Evolutionary conservation across 441 rosid species (phyloP).

Genomic region (Pelargonium myrrhifolium): DNA sequence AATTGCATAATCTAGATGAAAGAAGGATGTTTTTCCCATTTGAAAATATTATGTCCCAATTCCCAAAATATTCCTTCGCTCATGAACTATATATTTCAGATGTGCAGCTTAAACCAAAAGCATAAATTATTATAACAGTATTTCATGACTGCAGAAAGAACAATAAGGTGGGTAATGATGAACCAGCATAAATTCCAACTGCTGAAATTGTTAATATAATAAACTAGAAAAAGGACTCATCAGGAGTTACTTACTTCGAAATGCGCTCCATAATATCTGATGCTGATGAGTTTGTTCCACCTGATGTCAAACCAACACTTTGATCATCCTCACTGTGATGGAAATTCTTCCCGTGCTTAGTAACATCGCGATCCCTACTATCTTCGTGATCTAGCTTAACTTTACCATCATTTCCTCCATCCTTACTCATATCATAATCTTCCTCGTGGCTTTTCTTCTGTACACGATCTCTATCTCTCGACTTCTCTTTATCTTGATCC

Average conservation of each 20-base stretch:
- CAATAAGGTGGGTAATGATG: neutral
- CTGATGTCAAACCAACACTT: slow-evolving; percentile 28
- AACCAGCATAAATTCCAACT: neutral
- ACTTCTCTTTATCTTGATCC: slow-evolving; percentile 42
- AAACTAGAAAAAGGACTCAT: neutral
- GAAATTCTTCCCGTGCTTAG: slow-evolving; percentile 22
- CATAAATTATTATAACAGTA: too few relatives aligned
- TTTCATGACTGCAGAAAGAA: too few relatives aligned
- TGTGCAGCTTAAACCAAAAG: too few relatives aligned
- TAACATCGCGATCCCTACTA: slow-evolving; percentile 30
- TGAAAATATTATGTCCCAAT: too few relatives aligned
- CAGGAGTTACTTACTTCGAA: slow-evolving; percentile 41
- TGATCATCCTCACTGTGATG: slow-evolving; percentile 25
- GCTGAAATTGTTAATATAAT: neutral
- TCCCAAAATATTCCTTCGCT: too few relatives aligned
- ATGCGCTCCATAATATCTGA: slow-evolving; percentile 54
- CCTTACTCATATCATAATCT: slow-evolving; percentile 29
- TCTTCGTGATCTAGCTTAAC: slow-evolving; percentile 32
- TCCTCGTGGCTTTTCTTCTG: slow-evolving; percentile 30
- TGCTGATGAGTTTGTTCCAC: slow-evolving; percentile 30
- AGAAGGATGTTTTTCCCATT: too few relatives aligned
- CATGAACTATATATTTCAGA: too few relatives aligned
- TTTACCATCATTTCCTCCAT: slow-evolving; percentile 18
- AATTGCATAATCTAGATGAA: too few relatives aligned
- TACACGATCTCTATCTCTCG: slow-evolving; percentile 38